Conservation (phyloP, 352 stramenopile genomes). For the Globisporangium nodosum region DNA sequence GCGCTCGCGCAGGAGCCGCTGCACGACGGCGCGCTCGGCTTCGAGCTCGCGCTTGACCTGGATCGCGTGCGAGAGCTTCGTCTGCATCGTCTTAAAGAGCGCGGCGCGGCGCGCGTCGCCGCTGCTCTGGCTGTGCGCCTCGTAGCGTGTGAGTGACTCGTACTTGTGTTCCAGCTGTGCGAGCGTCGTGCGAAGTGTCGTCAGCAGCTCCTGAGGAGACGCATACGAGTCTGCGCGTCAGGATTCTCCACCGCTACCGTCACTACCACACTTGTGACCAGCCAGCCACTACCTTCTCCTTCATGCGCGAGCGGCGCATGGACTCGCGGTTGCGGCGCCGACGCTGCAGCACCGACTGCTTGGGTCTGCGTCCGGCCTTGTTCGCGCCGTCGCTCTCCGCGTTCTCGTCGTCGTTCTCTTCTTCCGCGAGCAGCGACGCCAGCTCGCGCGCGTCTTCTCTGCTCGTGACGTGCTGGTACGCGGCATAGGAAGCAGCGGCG, state of each 20-base stretch:
- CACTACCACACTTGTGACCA: neutral
- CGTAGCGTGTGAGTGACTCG: conserved; percentile 10
- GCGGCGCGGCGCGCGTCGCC: conserved; percentile 10
- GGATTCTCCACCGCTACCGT: too few relatives aligned
- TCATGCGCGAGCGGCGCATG: conserved; percentile 24
- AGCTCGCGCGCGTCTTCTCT: too few relatives aligned
- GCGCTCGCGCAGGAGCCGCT: neutral
- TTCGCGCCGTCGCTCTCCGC: neutral
- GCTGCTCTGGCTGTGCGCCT: neutral
- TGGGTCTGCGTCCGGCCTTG: neutral
- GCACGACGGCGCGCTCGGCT: conserved; percentile 9
- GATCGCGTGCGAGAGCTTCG: conserved; percentile 21
- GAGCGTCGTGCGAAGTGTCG: conserved; percentile 18
- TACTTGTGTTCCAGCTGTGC: conserved; percentile 18
- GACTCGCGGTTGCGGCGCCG: conserved; percentile 25
- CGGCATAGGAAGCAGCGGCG: too few relatives aligned
- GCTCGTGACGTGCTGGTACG: too few relatives aligned
- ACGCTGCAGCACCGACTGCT: conserved; percentile 15
- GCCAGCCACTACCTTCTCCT: conserved; percentile 14
- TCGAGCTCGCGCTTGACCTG: conserved; percentile 23
- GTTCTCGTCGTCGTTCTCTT: neutral
- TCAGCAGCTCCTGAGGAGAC: conserved; percentile 18
- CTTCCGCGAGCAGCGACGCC: too few relatives aligned
- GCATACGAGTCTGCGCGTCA: too few relatives aligned
- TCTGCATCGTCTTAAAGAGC: conserved; percentile 8